phyloP scores from a whole-genome alignment of 768 basidiomycete species.

The Megacollybia marginata region DNA sequence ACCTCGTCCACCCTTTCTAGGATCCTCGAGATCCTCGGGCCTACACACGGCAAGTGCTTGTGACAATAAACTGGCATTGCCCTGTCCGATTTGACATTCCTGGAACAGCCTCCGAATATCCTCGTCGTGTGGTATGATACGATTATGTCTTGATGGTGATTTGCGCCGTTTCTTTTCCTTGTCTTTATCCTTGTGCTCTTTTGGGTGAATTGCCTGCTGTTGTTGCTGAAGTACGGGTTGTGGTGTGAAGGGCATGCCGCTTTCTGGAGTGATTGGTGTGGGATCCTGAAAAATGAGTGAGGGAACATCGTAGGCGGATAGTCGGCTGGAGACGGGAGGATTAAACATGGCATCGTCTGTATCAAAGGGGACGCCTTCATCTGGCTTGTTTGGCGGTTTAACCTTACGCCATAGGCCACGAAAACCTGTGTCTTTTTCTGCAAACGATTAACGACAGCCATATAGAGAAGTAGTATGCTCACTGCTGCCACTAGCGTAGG shows the following conservation, averaged over 20 bases:
- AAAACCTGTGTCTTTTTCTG: conserved; percentile 45
- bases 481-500: conserved; percentile 54
- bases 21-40: conserved; percentile 59
- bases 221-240: neutral
- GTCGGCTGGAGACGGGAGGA: conserved; percentile 42
- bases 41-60: conserved; percentile 64
- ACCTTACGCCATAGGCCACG: conserved; percentile 74
- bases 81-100: conserved; percentile 78
- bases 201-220: neutral
- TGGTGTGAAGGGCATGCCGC: neutral
- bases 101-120: conserved; percentile 78
- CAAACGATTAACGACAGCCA: neutral
- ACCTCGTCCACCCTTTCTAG: conserved; percentile 5
- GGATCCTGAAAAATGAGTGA: neutral
- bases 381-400: conserved; percentile 74
- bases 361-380: conserved; percentile 76
- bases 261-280: neutral
- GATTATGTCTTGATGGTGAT: conserved; percentile 12
- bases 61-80: conserved; percentile 70
- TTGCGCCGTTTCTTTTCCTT: conserved; percentile 26
- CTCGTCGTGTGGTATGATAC: conserved; percentile 68
- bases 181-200: conserved; percentile 3
- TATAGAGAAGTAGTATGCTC: conserved; percentile 13
- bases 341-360: conserved; percentile 76
- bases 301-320: conserved; percentile 21